These are phyloP conservation scores for Stephanodiscus minutulus DNA, from an alignment of 108 stramenopile genomes.

Conservation along the genomic window DNA sequence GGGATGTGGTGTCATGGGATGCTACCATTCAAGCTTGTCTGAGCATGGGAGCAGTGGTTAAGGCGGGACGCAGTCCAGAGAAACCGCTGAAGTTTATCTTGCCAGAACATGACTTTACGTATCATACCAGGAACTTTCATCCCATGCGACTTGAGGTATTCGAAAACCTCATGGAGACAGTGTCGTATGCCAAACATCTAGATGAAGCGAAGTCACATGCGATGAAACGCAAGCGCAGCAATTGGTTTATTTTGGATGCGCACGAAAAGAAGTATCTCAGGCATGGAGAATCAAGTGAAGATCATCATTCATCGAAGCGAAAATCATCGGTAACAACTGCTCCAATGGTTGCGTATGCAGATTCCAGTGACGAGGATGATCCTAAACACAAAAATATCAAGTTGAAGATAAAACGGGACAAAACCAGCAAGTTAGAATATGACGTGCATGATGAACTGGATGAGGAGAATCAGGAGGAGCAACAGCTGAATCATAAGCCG, in stretches of 20 bases:
- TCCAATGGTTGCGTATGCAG: neutral
- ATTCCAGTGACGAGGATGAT: conserved; percentile 6
- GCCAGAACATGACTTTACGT: conserved; percentile 65
- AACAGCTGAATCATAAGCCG: conserved; percentile 37
- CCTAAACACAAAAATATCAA: neutral
- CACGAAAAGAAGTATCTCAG: conserved; percentile 56
- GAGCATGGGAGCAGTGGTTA: conserved; percentile 70
- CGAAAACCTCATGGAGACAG: conserved; percentile 49
- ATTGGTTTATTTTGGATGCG: conserved; percentile 63
- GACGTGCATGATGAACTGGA: conserved; percentile 11
- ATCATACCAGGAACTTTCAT: conserved; percentile 61
- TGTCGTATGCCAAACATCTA: conserved; percentile 32
- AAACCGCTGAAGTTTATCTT: conserved; percentile 73
- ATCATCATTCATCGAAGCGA: conserved; percentile 35
- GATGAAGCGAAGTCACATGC: conserved; percentile 36
- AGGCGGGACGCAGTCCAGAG: conserved; percentile 62
- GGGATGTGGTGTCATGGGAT: conserved; percentile 75
- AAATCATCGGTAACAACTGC: conserved; percentile 1
- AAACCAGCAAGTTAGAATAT: conserved; percentile 2
- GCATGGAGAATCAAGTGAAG: conserved; percentile 52
- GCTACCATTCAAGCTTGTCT: conserved; percentile 80
- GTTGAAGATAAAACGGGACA: neutral
- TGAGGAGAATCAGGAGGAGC: conserved; percentile 16
- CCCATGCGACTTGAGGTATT: conserved; percentile 72
- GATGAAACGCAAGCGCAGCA: conserved; percentile 37